Conservation (phyloP, 257 asterid genomes). For the Solanum raphanifolium region DNA sequence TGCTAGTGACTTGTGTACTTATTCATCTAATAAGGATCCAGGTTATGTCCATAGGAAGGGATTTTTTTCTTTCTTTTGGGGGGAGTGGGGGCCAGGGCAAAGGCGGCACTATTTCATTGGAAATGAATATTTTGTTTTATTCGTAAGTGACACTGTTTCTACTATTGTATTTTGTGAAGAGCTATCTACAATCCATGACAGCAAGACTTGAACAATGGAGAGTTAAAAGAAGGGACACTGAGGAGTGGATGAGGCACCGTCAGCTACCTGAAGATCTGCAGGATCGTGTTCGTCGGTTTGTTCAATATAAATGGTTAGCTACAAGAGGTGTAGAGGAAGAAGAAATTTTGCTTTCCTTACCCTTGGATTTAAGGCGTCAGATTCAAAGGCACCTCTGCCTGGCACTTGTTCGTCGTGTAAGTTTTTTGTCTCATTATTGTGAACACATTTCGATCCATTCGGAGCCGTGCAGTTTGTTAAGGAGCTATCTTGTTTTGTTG, state of each 20-base stretch:
- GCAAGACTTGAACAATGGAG: conserved; percentile 95
- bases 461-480: not conserved
- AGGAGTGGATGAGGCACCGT: conserved; percentile 95
- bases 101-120: not conserved
- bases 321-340: conserved; percentile 86
- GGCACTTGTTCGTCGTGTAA: conserved; percentile 81
- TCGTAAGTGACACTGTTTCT: not conserved
- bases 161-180: conserved; percentile 25
- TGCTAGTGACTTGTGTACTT: not conserved
- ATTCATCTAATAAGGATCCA: not conserved
- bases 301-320: conserved; percentile 78
- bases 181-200: conserved; percentile 71
- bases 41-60: not conserved
- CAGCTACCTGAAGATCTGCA: conserved; percentile 73
- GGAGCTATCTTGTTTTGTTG: not conserved
- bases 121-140: not conserved
- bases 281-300: conserved; percentile 68
- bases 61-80: not conserved
- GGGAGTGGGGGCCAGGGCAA: not conserved
- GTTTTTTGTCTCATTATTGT: conserved; percentile 2
- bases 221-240: conserved; percentile 68
- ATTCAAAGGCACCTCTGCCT: conserved; percentile 85
- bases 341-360: conserved; percentile 54
- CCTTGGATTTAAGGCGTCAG: conserved; percentile 65
- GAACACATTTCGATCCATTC: not conserved